phyloP scores from a whole-genome alignment of 164 flowering plant species.

The Pachysandra terminalis region DNA sequence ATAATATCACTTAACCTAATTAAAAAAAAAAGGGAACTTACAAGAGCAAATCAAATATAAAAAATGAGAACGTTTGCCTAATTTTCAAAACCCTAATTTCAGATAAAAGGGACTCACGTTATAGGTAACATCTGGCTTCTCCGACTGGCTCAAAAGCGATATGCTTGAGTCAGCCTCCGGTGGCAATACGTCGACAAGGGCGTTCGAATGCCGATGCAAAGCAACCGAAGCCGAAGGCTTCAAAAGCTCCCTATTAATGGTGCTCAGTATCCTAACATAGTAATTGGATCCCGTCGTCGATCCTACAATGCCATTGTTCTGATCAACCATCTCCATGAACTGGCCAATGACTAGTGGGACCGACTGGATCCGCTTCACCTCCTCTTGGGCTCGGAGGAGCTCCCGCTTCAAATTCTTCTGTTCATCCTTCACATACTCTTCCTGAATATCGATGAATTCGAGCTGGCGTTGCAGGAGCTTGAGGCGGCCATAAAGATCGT shows the following conservation, averaged over 20 bases:
- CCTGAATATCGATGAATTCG: slow-evolving; percentile 89
- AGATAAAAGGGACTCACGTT: slow-evolving; percentile 30
- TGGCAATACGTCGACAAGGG: slow-evolving; percentile 68
- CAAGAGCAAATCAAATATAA: too few relatives aligned
- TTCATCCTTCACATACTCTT: slow-evolving; percentile 72
- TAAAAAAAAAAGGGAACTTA: too few relatives aligned
- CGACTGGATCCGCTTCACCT: slow-evolving; percentile 82
- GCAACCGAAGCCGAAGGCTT: slow-evolving; percentile 75
- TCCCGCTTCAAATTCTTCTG: slow-evolving; percentile 67
- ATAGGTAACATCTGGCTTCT: slow-evolving; percentile 78
- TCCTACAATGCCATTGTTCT: slow-evolving; percentile 75
- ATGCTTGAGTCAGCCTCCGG: too few relatives aligned
- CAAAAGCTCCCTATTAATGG: slow-evolving; percentile 59
- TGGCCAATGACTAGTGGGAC: too few relatives aligned
- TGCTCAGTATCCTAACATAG: slow-evolving; percentile 62
- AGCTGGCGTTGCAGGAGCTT: slow-evolving; percentile 77
- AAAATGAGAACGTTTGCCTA: too few relatives aligned
- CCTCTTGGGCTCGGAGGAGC: slow-evolving; percentile 69
- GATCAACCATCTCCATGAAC: too few relatives aligned
- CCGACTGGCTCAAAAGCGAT: slow-evolving; percentile 67
- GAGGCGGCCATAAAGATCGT: slow-evolving; percentile 74
- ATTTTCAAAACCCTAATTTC: background rate
- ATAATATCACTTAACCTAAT: too few relatives aligned
- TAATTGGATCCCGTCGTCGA: slow-evolving; percentile 80
- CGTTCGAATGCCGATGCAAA: slow-evolving; percentile 66